A percentile compares a stretch with the other conserved stretches of the same genome.
phyloP scores from a whole-genome alignment of 2,329 filamentous ascomycete species.

The Drechslerella stenobrocha region DNA sequence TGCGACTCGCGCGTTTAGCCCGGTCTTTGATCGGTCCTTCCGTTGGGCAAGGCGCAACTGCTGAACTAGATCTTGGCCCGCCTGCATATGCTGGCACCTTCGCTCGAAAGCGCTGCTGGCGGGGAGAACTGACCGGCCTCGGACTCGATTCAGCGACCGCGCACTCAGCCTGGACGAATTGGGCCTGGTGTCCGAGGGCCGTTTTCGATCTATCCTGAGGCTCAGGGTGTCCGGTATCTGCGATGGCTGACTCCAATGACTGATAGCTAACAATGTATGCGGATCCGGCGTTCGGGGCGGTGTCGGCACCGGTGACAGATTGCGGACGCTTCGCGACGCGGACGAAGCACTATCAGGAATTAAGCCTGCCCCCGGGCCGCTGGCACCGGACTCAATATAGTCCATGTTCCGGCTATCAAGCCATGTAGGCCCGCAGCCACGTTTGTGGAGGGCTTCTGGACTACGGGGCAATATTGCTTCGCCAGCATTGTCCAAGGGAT shows the following conservation, averaged over 20 bases:
- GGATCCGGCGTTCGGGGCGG: slow-evolving; percentile 25
- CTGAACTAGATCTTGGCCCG: too few relatives aligned
- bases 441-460: background rate
- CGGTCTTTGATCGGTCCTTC: background rate
- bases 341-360: slow-evolving; percentile 15
- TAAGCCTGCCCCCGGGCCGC: slow-evolving; percentile 10
- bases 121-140: too few relatives aligned
- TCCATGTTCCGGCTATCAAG: slow-evolving; percentile 23
- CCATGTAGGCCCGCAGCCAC: slow-evolving; percentile 19
- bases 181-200: too few relatives aligned
- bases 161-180: too few relatives aligned
- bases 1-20: background rate
- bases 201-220: background rate
- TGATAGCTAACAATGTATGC: slow-evolving; percentile 10
- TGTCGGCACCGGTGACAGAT: slow-evolving; percentile 15
- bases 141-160: too few relatives aligned
- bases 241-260: slow-evolving; percentile 17
- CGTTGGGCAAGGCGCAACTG: background rate
- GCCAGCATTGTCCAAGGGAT: background rate
- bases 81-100: too few relatives aligned
- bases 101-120: too few relatives aligned
- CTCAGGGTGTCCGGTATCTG: too few relatives aligned
- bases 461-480: slow-evolving; percentile 5
- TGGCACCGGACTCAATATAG: slow-evolving; percentile 21
- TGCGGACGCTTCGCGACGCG: slow-evolving; percentile 18